Percentiles rank a stretch among this genome's conserved stretches.
Conservation (phyloP, 352 stramenopile species). For the Phytophthora aleatoria region DNA sequence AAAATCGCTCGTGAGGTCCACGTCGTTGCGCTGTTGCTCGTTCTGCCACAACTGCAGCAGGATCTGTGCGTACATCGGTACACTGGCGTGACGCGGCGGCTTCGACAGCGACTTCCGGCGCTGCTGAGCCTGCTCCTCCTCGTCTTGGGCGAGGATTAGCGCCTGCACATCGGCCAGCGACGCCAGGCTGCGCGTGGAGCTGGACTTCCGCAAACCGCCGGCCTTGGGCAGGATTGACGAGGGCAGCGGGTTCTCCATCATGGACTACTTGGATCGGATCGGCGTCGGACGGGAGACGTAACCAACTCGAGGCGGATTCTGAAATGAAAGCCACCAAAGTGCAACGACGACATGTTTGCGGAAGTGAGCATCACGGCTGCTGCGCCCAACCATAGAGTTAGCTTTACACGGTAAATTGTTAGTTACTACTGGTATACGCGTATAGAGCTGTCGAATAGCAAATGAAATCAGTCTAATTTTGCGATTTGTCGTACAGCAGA, state of each 20-base stretch:
- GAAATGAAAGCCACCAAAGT: slow-evolving; percentile 34
- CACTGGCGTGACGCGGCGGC: slow-evolving; percentile 64
- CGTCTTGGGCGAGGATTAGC: slow-evolving; percentile 49
- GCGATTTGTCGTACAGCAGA: background rate
- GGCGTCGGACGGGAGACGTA: slow-evolving; percentile 2
- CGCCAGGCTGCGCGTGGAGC: slow-evolving; percentile 57
- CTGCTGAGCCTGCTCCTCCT: slow-evolving; percentile 50
- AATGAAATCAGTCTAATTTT: background rate
- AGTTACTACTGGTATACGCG: background rate
- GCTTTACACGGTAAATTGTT: background rate
- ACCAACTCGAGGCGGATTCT: slow-evolving; percentile 22
- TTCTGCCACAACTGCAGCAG: slow-evolving; percentile 69
- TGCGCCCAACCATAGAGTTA: background rate
- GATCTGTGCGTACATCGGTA: slow-evolving; percentile 73
- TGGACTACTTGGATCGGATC: slow-evolving; percentile 11
- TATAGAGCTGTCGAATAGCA: background rate
- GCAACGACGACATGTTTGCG: slow-evolving; percentile 39
- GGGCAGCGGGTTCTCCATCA: slow-evolving; percentile 46
- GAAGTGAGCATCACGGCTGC: slow-evolving; percentile 21
- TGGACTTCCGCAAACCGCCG: slow-evolving; percentile 54
- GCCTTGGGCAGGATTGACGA: slow-evolving; percentile 32
- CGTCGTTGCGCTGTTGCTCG: slow-evolving; percentile 60
- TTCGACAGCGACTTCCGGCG: slow-evolving; percentile 53
- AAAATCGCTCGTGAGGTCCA: slow-evolving; percentile 67
- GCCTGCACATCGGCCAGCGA: slow-evolving; percentile 41